phyloP scores from a whole-genome alignment of 2,329 filamentous ascomycete genomes.

The Scedosporium boydii region DNA sequence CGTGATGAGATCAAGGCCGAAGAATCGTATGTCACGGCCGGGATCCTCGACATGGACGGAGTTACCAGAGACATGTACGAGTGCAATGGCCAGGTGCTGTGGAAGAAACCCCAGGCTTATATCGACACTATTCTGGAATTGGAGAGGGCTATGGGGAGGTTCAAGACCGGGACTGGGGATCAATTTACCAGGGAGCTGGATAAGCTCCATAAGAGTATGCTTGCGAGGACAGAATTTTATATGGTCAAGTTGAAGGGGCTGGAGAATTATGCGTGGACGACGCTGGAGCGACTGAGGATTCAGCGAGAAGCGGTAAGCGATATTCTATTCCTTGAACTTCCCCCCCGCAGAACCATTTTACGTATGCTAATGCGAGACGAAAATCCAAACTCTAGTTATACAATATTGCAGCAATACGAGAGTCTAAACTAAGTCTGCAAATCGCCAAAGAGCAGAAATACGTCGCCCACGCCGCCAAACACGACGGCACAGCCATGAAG shows the following conservation, averaged over 20 bases:
- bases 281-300: conserved; percentile 49
- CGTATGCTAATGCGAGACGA: not conserved
- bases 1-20: conserved; percentile 48
- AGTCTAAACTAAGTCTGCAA: conserved; percentile 53
- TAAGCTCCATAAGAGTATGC: conserved; percentile 42
- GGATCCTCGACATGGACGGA: conserved; percentile 46
- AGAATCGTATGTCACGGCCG: conserved; percentile 41
- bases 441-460: conserved; percentile 52
- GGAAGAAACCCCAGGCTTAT: conserved; percentile 55
- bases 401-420: conserved; percentile 57
- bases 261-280: conserved; percentile 54
- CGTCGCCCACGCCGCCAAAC: conserved; percentile 49
- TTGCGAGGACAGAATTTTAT: conserved; percentile 48
- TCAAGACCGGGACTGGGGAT: conserved; percentile 17
- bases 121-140: conserved; percentile 41
- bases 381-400: conserved; percentile 37
- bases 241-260: conserved; percentile 50
- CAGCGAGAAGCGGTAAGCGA: conserved; percentile 48
- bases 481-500: conserved; percentile 57
- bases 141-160: conserved; percentile 35
- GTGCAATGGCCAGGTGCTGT: conserved; percentile 52
- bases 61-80: conserved; percentile 54
- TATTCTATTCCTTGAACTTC: not conserved
- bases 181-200: conserved; percentile 20
- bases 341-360: not conserved